These are phyloP conservation scores for Alternaria novae-zelandiae DNA, from an alignment of 2,329 filamentous ascomycete genomes.

Conservation along the genomic window DNA sequence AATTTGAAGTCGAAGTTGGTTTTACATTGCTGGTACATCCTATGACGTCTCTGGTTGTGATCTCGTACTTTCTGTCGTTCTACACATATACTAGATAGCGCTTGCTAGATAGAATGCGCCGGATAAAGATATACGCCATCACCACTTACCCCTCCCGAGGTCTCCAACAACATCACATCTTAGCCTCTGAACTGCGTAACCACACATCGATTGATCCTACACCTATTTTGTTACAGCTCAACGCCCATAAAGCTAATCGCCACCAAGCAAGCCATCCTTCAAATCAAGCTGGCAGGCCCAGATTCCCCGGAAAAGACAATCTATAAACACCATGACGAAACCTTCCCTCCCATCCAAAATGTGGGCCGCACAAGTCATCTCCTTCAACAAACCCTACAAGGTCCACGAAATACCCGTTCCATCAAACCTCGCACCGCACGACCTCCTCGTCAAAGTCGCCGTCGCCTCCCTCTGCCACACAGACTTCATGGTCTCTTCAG, in stretches of 20 bases:
- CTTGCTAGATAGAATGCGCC: not conserved
- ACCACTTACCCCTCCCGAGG: not conserved
- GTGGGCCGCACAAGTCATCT: slow-evolving; percentile 57
- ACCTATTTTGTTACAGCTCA: not conserved
- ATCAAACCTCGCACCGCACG: slow-evolving; percentile 54
- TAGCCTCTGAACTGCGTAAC: not conserved
- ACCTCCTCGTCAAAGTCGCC: slow-evolving; percentile 66
- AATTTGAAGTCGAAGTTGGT: not conserved
- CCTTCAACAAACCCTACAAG: slow-evolving; percentile 63
- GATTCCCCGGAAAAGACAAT: not conserved
- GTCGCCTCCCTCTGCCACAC: slow-evolving; percentile 69
- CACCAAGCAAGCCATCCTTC: not conserved
- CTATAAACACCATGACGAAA: slow-evolving; percentile 6
- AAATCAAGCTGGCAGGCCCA: not conserved
- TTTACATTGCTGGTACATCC: not conserved
- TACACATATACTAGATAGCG: not conserved
- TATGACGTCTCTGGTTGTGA: not conserved
- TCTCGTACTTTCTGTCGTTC: not conserved
- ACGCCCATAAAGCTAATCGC: not conserved
- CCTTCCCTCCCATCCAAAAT: slow-evolving; percentile 52
- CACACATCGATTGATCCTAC: no score
- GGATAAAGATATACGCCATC: not conserved
- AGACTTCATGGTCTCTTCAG: slow-evolving; percentile 62
- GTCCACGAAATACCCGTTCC: slow-evolving; percentile 60
- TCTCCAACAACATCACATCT: not conserved